These are phyloP conservation scores for Venturiaceae sp. DNA, from an alignment of 2,329 filamentous ascomycete species.

Conservation along the genomic window DNA sequence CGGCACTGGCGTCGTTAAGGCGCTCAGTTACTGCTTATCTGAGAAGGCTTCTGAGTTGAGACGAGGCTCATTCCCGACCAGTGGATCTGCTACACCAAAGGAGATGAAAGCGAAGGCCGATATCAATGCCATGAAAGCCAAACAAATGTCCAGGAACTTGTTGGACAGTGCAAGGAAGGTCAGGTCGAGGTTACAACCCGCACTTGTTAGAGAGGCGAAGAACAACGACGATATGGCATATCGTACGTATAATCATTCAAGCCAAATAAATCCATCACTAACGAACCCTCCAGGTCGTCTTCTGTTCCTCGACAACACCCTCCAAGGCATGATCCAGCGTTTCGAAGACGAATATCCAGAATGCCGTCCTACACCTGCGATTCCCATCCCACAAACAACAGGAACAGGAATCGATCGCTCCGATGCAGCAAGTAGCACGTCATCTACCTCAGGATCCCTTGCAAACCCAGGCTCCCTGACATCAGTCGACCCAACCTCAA, in stretches of 20 bases:
- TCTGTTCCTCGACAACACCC: constrained; percentile 76
- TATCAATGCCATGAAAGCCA: constrained; percentile 45
- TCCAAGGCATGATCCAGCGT: constrained; percentile 84
- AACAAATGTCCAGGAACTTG: constrained; percentile 88
- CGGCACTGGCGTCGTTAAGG: constrained; percentile 90
- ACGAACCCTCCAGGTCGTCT: constrained; percentile 50
- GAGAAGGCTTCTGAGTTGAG: constrained; percentile 57
- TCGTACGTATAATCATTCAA: constrained; percentile 44
- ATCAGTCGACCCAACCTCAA: not conserved
- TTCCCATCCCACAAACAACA: constrained; percentile 11
- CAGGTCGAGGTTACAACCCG: constrained; percentile 69
- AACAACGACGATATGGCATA: constrained; percentile 66
- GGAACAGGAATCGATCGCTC: not conserved
- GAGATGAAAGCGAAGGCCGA: constrained; percentile 20
- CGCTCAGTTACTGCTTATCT: constrained; percentile 78
- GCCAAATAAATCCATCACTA: too few relatives aligned
- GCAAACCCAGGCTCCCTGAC: not conserved
- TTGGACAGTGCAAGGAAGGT: constrained; percentile 85
- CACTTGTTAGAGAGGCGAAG: constrained; percentile 64
- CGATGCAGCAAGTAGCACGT: not conserved
- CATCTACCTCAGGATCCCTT: not conserved
- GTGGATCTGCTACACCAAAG: constrained; percentile 46
- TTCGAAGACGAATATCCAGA: constrained; percentile 97
- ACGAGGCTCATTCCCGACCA: constrained; percentile 28
- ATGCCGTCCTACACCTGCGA: constrained; percentile 45